Conservation (phyloP, 2,329 filamentous ascomycete species). For the Akanthomyces uredinophilus region DNA sequence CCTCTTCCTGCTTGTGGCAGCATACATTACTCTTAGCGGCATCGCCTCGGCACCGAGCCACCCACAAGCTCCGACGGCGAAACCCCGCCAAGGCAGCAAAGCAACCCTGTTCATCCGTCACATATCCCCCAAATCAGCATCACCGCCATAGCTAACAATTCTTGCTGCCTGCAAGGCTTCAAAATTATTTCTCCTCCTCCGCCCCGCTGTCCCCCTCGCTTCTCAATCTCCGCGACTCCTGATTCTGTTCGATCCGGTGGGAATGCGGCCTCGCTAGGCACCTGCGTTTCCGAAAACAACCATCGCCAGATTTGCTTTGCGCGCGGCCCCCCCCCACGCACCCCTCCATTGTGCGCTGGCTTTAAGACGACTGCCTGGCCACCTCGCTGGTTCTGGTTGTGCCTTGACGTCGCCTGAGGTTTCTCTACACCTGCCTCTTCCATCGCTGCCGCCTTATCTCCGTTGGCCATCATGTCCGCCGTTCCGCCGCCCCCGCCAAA, state of each 20-base stretch:
- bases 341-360: constrained; percentile 5
- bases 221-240: constrained; percentile 10
- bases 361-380: constrained; percentile 4
- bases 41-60: background rate
- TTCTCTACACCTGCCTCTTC: background rate
- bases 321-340: background rate
- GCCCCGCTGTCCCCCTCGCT: background rate
- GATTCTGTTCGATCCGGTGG: constrained; percentile 3
- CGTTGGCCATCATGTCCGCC: constrained; percentile 4
- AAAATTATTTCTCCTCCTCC: background rate
- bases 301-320: background rate
- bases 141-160: background rate
- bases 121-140: background rate
- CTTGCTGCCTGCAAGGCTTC: constrained; percentile 13
- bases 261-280: constrained; percentile 8
- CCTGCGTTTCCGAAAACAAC: background rate
- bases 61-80: background rate
- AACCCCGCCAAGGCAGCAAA: constrained; percentile 10
- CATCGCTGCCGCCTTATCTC: background rate
- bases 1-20: too few relatives aligned
- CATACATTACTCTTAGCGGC: background rate
- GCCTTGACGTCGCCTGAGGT: constrained; percentile 1
- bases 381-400: background rate
- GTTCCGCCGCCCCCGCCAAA: constrained; percentile 1
- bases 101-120: background rate